Evolutionary conservation across 257 asterid genomes (phyloP).

Genomic region (Jacaranda mimosifolia): DNA sequence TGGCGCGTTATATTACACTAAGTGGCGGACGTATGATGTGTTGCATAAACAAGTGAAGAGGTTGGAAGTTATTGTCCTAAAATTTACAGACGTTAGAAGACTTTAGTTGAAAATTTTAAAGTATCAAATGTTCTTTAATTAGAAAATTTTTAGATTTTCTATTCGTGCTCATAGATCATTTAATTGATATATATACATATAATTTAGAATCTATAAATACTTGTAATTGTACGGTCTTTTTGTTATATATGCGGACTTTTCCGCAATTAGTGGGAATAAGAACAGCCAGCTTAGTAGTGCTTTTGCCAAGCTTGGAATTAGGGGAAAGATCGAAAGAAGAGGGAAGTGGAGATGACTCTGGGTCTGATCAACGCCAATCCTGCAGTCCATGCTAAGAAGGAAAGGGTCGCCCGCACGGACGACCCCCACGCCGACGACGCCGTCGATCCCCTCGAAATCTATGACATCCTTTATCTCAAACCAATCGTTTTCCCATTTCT

Average conservation of each 20-base stretch:
- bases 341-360: conserved; percentile 63
- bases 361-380: conserved; percentile 96
- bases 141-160: too few species aligned
- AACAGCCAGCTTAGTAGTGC: neutral
- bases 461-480: conserved; percentile 72
- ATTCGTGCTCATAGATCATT: too few species aligned
- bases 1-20: too few species aligned
- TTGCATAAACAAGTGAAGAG: too few species aligned
- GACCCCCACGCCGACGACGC: conserved; percentile 61
- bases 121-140: too few species aligned
- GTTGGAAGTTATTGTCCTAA: too few species aligned
- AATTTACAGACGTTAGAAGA: too few species aligned
- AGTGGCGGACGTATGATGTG: too few species aligned
- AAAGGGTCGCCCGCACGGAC: conserved; percentile 64
- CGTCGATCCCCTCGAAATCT: conserved; percentile 92
- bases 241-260: neutral
- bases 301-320: conserved; percentile 3
- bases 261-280: neutral
- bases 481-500: neutral
- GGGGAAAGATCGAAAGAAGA: neutral
- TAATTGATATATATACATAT: too few species aligned
- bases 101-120: too few species aligned
- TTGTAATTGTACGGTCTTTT: too few species aligned
- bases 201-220: too few species aligned
- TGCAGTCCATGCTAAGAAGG: conserved; percentile 89